Base-by-base conservation (phyloP, 176 grass and related monocot species). In the Typha latifolia region DNA sequence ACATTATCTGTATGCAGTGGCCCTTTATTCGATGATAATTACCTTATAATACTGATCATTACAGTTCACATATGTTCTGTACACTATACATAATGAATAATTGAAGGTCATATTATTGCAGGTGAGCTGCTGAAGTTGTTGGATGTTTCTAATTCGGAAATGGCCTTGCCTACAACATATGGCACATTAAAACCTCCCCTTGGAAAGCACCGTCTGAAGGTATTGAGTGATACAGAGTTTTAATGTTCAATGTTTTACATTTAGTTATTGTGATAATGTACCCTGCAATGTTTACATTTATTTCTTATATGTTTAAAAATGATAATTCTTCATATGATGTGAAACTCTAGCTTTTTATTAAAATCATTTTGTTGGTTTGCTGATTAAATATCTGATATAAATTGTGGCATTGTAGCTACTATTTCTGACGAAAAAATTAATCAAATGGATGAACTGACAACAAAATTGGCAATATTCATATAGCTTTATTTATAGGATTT, bases 171-270 rank as follows among this genome's bases (percentile, higher is more conserved):
- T 49, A 91, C 88, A 2, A 89, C 92, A 9, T 96, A 86, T 63
- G 92, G 92, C 51, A 77, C 21, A 34, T 81, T 91, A 66, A 73
- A 86, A 49, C 92, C 92, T 71, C 87, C 92, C 63, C 82, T 96
- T 12, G 87, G 92, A 48, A 96, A 88, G 66, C 80, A 91, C 64
- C 84, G 87, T 47, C 87, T 96, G 75, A 96, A 96, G 84, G 92
- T 91, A 84, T 31, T 10, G 4, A 20, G 15, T 74, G 19, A 34
- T 74, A 59, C 20, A 59, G 16, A 59, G 16, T 55, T 55, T 14
- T 59, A 21, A 3, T 21, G 2, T 16, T 59, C 3, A 19, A 22
- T 21, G 16, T 22, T 19, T 9, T 10, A 16, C 16, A 9, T 14
- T 21, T 59, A 8, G 5, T 9, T 16, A 21, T 21, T 59, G 16